These are phyloP conservation scores for Trametes coccinea DNA, from an alignment of 768 basidiomycete species.

Conservation along the genomic window DNA sequence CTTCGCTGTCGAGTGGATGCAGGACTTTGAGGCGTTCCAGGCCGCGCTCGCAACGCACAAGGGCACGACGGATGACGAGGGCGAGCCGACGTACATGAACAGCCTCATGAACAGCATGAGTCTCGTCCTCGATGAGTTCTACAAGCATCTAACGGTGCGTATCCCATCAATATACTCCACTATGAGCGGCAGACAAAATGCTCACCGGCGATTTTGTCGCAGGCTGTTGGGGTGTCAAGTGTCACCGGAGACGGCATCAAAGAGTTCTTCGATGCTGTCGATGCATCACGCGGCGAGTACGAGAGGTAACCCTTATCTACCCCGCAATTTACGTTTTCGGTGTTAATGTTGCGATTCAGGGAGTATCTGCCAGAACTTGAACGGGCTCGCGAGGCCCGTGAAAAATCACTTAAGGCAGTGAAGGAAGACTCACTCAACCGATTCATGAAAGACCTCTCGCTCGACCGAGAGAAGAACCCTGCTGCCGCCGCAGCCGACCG, in stretches of 20 bases:
- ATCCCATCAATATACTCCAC: background rate
- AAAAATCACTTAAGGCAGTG: constrained; percentile 59
- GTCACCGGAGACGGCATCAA: constrained; percentile 93
- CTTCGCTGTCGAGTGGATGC: constrained; percentile 98
- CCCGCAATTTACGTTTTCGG: too few relatives aligned
- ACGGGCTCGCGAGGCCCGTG: constrained; percentile 62
- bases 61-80: constrained; percentile 71
- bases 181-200: background rate
- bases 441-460: constrained; percentile 75
- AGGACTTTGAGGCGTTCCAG: constrained; percentile 95
- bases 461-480: constrained; percentile 71
- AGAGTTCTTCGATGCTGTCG: constrained; percentile 90
- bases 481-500: constrained; percentile 52
- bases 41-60: constrained; percentile 74
- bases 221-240: constrained; percentile 96
- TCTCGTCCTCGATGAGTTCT: constrained; percentile 96
- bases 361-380: constrained; percentile 92
- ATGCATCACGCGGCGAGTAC: constrained; percentile 85
- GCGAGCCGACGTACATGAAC: constrained; percentile 97
- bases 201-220: constrained; percentile 1
- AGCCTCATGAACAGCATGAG: constrained; percentile 99
- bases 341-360: constrained; percentile 39
- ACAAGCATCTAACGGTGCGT: constrained; percentile 88
- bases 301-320: constrained; percentile 58
- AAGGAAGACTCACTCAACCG: constrained; percentile 79